phyloP scores from a whole-genome alignment of 129 eudicot genomes.

The Silybum marianum region DNA sequence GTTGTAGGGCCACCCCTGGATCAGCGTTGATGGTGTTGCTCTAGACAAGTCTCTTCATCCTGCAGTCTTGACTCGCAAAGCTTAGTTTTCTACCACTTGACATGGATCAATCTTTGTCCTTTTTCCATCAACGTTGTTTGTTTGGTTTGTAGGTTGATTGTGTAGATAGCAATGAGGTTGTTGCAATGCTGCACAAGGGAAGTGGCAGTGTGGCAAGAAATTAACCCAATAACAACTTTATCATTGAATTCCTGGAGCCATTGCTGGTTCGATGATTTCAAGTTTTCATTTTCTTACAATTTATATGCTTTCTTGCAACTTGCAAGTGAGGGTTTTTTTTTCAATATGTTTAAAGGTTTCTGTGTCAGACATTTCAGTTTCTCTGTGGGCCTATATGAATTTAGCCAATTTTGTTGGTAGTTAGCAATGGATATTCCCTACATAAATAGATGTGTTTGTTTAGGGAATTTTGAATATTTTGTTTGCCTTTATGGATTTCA shows the following conservation, averaged over 20 bases:
- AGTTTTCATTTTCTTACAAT: background rate
- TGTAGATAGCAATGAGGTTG: constrained; percentile 65
- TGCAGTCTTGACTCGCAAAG: no score
- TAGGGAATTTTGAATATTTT: no score
- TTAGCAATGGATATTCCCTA: no score
- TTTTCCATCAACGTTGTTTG: background rate
- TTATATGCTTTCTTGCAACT: background rate
- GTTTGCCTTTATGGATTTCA: no score
- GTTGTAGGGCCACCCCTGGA: constrained; percentile 71
- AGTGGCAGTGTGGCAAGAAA: constrained; percentile 43
- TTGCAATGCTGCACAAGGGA: constrained; percentile 73
- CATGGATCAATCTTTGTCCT: background rate
- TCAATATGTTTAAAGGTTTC: no score
- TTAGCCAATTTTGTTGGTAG: no score
- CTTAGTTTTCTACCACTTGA: background rate
- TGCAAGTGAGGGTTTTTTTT: no score
- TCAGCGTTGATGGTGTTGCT: constrained; percentile 64
- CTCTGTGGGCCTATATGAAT: no score
- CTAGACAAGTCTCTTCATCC: constrained; percentile 69
- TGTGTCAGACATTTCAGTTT: no score
- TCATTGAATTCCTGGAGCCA: constrained; percentile 38
- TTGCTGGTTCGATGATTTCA: constrained; percentile 19
- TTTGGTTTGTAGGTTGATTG: constrained; percentile 59
- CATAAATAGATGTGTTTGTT: no score
- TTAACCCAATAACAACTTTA: constrained; percentile 38